Evolutionary conservation across 1,284 basidiomycete genomes (phyloP).

Genomic region (Ustilago vetiveriae): DNA sequence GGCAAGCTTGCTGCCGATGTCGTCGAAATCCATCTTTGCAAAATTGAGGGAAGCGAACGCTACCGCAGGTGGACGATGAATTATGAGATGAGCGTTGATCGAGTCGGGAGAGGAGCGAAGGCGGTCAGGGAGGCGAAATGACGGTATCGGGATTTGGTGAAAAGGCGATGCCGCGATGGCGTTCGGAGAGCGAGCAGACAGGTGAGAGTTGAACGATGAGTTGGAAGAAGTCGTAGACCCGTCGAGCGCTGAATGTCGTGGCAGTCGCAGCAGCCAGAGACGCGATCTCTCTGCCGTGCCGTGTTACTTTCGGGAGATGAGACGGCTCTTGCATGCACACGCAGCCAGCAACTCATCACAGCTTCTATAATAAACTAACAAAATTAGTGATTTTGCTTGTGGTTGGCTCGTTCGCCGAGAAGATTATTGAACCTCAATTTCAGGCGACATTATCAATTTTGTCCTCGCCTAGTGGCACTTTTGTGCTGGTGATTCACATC

Average conservation of each 20-base stretch:
- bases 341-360: too few relatives aligned
- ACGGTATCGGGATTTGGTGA: too few relatives aligned
- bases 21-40: constrained; percentile 35
- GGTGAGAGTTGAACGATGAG: neutral
- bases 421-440: neutral
- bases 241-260: neutral
- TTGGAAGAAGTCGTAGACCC: constrained; percentile 2
- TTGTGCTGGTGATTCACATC: too few relatives aligned
- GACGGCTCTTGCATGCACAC: neutral
- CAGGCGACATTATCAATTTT: too few relatives aligned
- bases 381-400: neutral
- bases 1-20: constrained; percentile 62
- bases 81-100: neutral
- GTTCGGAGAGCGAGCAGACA: neutral
- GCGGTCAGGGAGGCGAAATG: too few relatives aligned
- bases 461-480: too few relatives aligned
- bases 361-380: too few relatives aligned
- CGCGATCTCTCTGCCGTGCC: neutral
- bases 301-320: constrained; percentile 17
- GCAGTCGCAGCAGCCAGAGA: neutral
- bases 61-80: neutral
- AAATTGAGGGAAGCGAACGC: neutral
- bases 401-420: constrained; percentile 11
- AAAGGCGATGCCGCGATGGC: too few relatives aligned
- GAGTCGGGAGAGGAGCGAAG: neutral